Evolutionary conservation across 1,139 yeast genomes (phyloP).

Genomic region (Sugiyamaella grinbergsii): DNA sequence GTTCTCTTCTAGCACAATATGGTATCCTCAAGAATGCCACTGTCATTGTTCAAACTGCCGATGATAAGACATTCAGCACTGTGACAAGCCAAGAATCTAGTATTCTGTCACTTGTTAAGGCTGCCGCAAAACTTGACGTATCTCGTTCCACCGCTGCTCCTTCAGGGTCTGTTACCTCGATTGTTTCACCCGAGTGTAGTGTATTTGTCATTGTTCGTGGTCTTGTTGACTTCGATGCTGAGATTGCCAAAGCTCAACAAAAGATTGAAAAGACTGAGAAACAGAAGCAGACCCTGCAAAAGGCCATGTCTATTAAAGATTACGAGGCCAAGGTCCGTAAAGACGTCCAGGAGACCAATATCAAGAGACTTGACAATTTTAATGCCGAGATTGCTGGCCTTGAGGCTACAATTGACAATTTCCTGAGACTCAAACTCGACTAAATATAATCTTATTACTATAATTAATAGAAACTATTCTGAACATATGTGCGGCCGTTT

Average conservation of each 20-base stretch:
- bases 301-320: constrained; percentile 70
- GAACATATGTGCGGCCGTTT: not conserved
- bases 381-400: constrained; percentile 84
- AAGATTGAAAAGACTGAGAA: constrained; percentile 63
- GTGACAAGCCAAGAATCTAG: constrained; percentile 75
- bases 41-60: constrained; percentile 71
- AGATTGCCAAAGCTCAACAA: constrained; percentile 77
- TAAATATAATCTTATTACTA: constrained; percentile 11
- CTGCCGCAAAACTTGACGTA: constrained; percentile 72
- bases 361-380: constrained; percentile 66
- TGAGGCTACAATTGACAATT: constrained; percentile 45
- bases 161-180: constrained; percentile 83
- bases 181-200: constrained; percentile 76
- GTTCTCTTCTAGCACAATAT: constrained; percentile 90
- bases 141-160: constrained; percentile 58
- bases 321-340: constrained; percentile 83
- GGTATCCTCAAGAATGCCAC: constrained; percentile 85
- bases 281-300: constrained; percentile 54
- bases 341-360: constrained; percentile 78
- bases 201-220: constrained; percentile 94
- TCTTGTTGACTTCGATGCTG: constrained; percentile 88
- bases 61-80: constrained; percentile 52
- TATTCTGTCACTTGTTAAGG: constrained; percentile 87
- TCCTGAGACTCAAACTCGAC: constrained; percentile 43
- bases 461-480: not conserved